Conservation (phyloP, 257 asterid genomes). For the Solanum raphanifolium region DNA sequence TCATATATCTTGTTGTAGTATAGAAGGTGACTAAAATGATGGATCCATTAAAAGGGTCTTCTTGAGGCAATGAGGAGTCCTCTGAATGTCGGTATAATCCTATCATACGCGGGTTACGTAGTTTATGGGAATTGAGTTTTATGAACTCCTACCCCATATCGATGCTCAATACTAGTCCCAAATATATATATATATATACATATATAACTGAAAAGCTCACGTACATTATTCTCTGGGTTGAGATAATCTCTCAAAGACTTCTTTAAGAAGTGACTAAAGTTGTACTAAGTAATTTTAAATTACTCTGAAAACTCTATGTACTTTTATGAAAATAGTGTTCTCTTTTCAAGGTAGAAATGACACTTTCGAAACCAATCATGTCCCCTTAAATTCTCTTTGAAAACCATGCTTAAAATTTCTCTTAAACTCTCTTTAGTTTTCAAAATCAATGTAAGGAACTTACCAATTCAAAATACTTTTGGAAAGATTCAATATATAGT, state of each 20-base stretch:
- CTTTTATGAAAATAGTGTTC: not conserved
- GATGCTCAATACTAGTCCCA: not conserved
- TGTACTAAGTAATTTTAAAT: too few species aligned
- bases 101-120: too few species aligned
- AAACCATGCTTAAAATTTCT: not conserved
- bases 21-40: not conserved
- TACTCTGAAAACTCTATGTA: not conserved
- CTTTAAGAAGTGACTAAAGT: not conserved
- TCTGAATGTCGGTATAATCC: not conserved
- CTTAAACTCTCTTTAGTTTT: not conserved
- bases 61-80: not conserved
- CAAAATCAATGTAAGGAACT: not conserved
- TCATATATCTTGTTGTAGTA: too few species aligned
- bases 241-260: not conserved
- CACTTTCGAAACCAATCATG: too few species aligned
- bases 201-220: too few species aligned
- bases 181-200: too few species aligned
- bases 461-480: not conserved
- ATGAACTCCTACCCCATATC: not conserved
- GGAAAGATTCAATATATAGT: not conserved
- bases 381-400: too few species aligned
- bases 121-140: not conserved
- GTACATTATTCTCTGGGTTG: too few species aligned
- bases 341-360: not conserved
- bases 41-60: not conserved